These are phyloP conservation scores for Metarhizium humberi DNA, from an alignment of 2,329 filamentous ascomycete genomes.

Conservation along the genomic window DNA sequence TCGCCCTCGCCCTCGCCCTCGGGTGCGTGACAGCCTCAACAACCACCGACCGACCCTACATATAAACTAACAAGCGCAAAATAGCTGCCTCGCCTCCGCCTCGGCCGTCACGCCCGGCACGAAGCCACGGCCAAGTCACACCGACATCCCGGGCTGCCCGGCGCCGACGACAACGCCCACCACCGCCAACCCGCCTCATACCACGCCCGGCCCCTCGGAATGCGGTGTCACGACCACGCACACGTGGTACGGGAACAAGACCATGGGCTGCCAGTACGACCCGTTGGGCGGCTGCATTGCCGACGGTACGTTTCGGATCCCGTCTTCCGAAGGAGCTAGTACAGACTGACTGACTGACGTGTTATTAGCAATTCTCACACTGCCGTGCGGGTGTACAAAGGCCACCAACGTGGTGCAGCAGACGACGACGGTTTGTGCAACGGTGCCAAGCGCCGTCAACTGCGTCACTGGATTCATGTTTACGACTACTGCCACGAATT, in stretches of 20 bases:
- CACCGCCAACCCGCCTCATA: not conserved
- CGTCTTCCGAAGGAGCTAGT: no score
- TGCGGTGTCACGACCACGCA: not conserved
- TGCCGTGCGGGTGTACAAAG: slow-evolving; percentile 2
- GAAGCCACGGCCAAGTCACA: not conserved
- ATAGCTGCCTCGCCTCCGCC: no score
- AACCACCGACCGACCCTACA: no score
- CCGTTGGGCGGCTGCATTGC: not conserved
- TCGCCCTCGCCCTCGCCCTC: no score
- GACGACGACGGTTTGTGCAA: not conserved
- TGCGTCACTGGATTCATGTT: not conserved
- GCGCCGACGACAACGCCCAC: not conserved
- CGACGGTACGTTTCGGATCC: not conserved
- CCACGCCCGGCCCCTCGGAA: not conserved
- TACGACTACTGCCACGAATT: slow-evolving; percentile 1
- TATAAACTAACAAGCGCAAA: not conserved
- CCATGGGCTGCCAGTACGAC: not conserved
- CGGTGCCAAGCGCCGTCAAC: not conserved
- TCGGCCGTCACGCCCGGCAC: not conserved
- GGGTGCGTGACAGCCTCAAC: no score
- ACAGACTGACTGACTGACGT: no score
- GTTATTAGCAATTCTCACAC: not conserved
- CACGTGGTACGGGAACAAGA: not conserved
- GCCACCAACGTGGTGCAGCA: not conserved
- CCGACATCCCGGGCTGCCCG: not conserved